A percentile compares a stretch with the other conserved stretches of the same genome.
phyloP scores from a whole-genome alignment of 768 basidiomycete genomes.

The Lactarius quietus region DNA sequence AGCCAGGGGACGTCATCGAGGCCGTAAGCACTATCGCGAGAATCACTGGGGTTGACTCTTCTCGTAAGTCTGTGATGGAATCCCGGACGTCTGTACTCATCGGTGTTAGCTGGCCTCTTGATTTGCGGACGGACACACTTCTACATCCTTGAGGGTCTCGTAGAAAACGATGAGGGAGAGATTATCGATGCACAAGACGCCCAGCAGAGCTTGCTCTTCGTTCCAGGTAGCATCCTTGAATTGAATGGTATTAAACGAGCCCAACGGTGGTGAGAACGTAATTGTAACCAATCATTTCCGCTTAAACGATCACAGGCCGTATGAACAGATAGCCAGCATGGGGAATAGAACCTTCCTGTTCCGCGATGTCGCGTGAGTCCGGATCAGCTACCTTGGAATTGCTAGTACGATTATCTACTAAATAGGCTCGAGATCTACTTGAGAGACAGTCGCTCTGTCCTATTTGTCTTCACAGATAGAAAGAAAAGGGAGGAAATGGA shows the following conservation, averaged over 20 bases:
- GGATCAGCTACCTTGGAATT: neutral
- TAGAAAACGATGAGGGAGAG: conserved; percentile 83
- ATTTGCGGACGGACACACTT: conserved; percentile 83
- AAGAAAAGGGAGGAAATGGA: conserved; percentile 59
- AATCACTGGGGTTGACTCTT: conserved; percentile 87
- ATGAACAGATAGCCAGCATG: conserved; percentile 71
- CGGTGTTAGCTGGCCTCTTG: conserved; percentile 67
- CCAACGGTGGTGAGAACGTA: conserved; percentile 64
- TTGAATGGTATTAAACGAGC: conserved; percentile 76
- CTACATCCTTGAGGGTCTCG: conserved; percentile 88
- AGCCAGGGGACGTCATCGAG: conserved; percentile 87
- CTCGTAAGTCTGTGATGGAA: conserved; percentile 51
- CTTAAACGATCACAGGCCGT: conserved; percentile 49
- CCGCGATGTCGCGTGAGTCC: conserved; percentile 81
- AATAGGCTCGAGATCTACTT: conserved; percentile 86
- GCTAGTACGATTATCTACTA: neutral
- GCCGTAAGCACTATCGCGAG: conserved; percentile 83
- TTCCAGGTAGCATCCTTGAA: conserved; percentile 81
- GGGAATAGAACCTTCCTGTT: conserved; percentile 86
- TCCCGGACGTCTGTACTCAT: conserved; percentile 1
- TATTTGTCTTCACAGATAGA: conserved; percentile 77
- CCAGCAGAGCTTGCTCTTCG: conserved; percentile 73
- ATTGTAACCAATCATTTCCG: neutral
- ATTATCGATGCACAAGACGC: conserved; percentile 87
- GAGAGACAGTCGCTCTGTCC: conserved; percentile 83